Evolutionary conservation across 177 flowering plant species (phyloP).

Genomic region (Telopea speciosissima): DNA sequence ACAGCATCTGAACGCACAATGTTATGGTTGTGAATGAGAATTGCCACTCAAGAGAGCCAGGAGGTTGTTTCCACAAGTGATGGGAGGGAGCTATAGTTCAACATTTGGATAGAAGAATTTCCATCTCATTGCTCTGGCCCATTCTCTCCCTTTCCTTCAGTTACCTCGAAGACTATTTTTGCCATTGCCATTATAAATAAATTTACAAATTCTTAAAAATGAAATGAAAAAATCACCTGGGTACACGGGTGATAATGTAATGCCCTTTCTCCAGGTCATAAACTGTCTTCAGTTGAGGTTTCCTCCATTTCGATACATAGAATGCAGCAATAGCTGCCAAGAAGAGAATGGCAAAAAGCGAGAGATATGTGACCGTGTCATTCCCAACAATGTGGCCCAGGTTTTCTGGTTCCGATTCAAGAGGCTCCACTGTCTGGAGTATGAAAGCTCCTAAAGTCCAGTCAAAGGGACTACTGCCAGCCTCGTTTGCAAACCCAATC

Average conservation of each 20-base stretch:
- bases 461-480: constrained; percentile 27
- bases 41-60: background rate
- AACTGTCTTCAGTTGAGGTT: constrained; percentile 46
- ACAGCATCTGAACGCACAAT: background rate
- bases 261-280: constrained; percentile 58
- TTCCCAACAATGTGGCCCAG: constrained; percentile 23
- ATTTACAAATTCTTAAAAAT: constrained; percentile 9
- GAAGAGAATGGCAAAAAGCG: constrained; percentile 35
- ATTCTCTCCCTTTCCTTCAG: background rate
- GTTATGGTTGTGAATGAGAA: background rate
- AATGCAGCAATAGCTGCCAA: constrained; percentile 30
- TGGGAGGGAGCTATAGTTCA: background rate
- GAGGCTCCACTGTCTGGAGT: constrained; percentile 31
- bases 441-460: constrained; percentile 56
- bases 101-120: too few relatives aligned
- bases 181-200: background rate
- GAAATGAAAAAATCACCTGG: constrained; percentile 23
- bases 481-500: constrained; percentile 32
- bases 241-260: constrained; percentile 41
- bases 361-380: constrained; percentile 28
- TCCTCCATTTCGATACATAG: constrained; percentile 30
- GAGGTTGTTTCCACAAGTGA: background rate
- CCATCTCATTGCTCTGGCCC: background rate
- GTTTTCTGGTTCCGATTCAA: constrained; percentile 20
- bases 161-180: background rate